Base-by-base conservation (phyloP, 2,329 filamentous ascomycete species). In the Kalaharituber pfeilii region DNA sequence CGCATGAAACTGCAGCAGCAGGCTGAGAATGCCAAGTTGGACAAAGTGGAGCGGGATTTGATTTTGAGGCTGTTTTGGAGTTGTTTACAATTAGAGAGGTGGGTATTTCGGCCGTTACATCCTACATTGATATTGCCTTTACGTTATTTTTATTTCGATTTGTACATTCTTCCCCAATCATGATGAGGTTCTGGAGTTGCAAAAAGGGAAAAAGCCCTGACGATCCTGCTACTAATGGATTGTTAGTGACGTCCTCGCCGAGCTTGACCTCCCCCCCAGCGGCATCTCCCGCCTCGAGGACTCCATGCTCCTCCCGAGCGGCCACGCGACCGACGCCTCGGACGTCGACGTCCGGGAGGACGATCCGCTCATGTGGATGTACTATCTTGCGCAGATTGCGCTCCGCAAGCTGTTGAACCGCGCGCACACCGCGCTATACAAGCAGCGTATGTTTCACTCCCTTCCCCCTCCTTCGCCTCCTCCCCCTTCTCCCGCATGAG, bases 41-140 rank as follows among this genome's bases (percentile, higher is more conserved):
- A 73, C 71, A 36, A 68, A 66, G 29, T 60, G 55, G 62, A 71
- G 47, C 76, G 81, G 62, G 85, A 87, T 64, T 73, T 82, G 54
- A 73, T 82, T 30, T 73, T 82, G 13, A 75, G 93, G 62, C 82
- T 86, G 0, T 95, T 88, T 64, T 96, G 89, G 89, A 91, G 88
- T 6, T 94, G 86, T 66, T 71, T 95, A 59, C 89, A 96, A 65
- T 74, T 96, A 9, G 89, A 96, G 68, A 94, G 82, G 82, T 86
- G 67, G 61, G 68, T 60, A 13, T n/a, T n/a, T n/a, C 26, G n/a
- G n/a, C n/a, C n/a, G n/a, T n/a, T n/a, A n/a, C n/a, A n/a, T n/a
- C n/a, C n/a, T n/a, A n/a, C n/a, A n/a, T n/a, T n/a, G n/a, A n/a
- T n/a, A n/a, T n/a, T n/a, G n/a, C 26, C 42, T 47, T 52, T 39